A percentile compares a stretch with the other conserved stretches of the same genome.
Evolutionary conservation across 257 asterid genomes (phyloP).

Genomic region (Solanum megistacrolobum): DNA sequence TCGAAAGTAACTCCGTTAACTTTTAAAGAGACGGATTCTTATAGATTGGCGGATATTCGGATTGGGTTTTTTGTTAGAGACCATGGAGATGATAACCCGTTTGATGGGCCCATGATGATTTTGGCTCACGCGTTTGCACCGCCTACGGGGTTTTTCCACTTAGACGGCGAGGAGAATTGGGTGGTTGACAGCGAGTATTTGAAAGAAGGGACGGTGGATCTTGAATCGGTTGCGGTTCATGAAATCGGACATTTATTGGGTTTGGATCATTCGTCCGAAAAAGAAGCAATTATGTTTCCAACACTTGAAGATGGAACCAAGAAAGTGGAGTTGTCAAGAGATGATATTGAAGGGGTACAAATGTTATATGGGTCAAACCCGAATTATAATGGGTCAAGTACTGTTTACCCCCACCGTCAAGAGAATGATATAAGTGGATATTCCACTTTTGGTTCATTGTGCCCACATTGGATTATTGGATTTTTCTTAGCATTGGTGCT

Average conservation of each 20-base stretch:
- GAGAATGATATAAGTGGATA: conserved; percentile 32
- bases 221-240: conserved; percentile 85
- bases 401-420: conserved; percentile 22
- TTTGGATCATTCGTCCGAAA: conserved; percentile 72
- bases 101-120: conserved; percentile 70
- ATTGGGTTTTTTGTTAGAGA: conserved; percentile 53
- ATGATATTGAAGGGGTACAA: conserved; percentile 60
- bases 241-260: conserved; percentile 87
- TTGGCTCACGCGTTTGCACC: conserved; percentile 82
- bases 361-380: conserved; percentile 74
- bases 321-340: conserved; percentile 51
- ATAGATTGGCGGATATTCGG: conserved; percentile 29
- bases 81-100: conserved; percentile 80
- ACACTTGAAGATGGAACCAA: conserved; percentile 36
- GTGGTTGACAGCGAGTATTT: conserved; percentile 44
- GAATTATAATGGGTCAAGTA: conserved; percentile 32
- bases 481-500: too few species aligned
- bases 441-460: neutral
- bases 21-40: conserved; percentile 37
- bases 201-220: conserved; percentile 31
- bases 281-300: conserved; percentile 71
- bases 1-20: conserved; percentile 60
- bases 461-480: neutral
- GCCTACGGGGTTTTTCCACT: conserved; percentile 48
- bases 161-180: conserved; percentile 79